These are phyloP conservation scores for Xylariaceae sp. DNA, from an alignment of 2,329 filamentous ascomycete species.

Conservation along the genomic window DNA sequence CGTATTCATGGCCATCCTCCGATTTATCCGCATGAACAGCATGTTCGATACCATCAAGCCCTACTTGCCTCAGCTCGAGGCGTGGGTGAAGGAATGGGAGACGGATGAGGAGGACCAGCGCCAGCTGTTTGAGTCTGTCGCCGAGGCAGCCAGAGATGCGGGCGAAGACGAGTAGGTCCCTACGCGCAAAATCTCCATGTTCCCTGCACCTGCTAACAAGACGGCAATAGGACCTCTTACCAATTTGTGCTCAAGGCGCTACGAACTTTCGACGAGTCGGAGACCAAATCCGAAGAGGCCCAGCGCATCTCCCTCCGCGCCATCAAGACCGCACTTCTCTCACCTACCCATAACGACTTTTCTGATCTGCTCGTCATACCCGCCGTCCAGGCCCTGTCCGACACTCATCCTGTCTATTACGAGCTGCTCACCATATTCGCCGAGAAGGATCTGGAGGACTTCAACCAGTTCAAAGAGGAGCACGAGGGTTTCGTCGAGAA, in stretches of 20 bases:
- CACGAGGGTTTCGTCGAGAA: constrained; percentile 79
- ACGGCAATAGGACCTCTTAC: constrained; percentile 53
- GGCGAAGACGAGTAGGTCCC: constrained; percentile 67
- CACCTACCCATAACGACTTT: constrained; percentile 58
- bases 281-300: constrained; percentile 51
- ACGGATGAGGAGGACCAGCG: constrained; percentile 74
- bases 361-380: constrained; percentile 75
- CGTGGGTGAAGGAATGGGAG: constrained; percentile 79
- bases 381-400: constrained; percentile 77
- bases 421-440: constrained; percentile 94
- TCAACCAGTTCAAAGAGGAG: constrained; percentile 90
- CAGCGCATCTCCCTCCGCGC: constrained; percentile 53
- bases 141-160: constrained; percentile 70
- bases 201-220: too few relatives aligned
- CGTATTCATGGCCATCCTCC: constrained; percentile 82
- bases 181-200: constrained; percentile 2
- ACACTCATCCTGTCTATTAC: constrained; percentile 76
- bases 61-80: constrained; percentile 74
- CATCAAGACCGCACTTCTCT: constrained; percentile 45
- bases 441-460: constrained; percentile 89
- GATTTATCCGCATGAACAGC: constrained; percentile 66
- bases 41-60: constrained; percentile 79
- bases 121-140: constrained; percentile 75
- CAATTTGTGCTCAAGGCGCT: constrained; percentile 59
- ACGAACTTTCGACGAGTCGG: constrained; percentile 52